Evolutionary conservation across 202 grass and related monocot species (phyloP), one percentile per base, ranked within the genome.

Genomic region (Elaeis oleifera): DNA sequence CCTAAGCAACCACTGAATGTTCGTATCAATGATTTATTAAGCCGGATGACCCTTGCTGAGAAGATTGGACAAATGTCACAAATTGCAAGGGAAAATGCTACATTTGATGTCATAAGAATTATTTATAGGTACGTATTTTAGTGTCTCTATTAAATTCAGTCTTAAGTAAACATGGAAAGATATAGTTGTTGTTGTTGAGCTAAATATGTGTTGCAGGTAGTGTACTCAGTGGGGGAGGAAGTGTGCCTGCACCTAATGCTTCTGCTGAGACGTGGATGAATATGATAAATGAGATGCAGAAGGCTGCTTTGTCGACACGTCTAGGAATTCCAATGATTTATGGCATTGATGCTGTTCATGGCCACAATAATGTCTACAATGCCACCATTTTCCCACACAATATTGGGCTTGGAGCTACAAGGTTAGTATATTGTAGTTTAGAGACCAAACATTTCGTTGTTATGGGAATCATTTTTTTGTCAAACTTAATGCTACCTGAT

Each of bases 301-400:
- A 78, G 64, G 83, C 78, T 20, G 80, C 86, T 67, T 72, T 95
- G 59, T 79, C 74, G n/a, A 95, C 90, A 14, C 83, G 86, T 1
- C 80, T 95, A 4, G 90, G 90, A 51, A 87, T 95, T 80, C 86
- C 90, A 9, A 90, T 95, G 72, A 82, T 95, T 71, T 95, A 95
- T 82, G 90, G 86, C 65, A 90, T 87, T 18, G 90, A 95, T 84
- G 90, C 86, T 36, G 80, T 95, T 25, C 86, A 95, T 75, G 86
- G 86, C 50, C 71, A 95, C 83, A 90, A 90, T 63, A 84, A 82
- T 61, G 80, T 79, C 52, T 84, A 84, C 59, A 87, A 95, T 56
- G 90, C 90, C 70, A 95, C 90, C 71, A 87, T 95, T 68, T 95
- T 95, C 64, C 90, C 90, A 19, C 86, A 87, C 80, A 90, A 95